Percentiles rank a stretch among this genome's conserved stretches.
Evolutionary conservation across 495 filamentous ascomycete species (phyloP).

Genomic region (Physcia stellaris): DNA sequence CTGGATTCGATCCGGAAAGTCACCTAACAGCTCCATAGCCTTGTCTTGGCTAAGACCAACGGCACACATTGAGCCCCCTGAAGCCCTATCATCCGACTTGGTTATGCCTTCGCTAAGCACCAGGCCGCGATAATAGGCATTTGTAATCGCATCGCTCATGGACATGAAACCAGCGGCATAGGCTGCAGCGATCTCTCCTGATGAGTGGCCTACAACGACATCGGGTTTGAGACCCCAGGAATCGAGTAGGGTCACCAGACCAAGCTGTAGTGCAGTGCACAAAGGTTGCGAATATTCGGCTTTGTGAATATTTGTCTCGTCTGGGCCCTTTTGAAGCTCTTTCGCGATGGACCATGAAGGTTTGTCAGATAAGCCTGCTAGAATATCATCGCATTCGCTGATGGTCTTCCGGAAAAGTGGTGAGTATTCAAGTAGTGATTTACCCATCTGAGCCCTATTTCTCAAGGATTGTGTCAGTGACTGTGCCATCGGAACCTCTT

Average conservation of each 20-base stretch:
- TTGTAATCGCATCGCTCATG: slow-evolving; percentile 21
- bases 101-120: not conserved
- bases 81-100: not conserved
- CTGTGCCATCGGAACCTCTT: not conserved
- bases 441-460: slow-evolving; percentile 26
- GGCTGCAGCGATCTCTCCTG: slow-evolving; percentile 50
- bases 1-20: slow-evolving; percentile 6
- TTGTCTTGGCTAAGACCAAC: slow-evolving; percentile 14
- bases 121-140: slow-evolving; percentile 27
- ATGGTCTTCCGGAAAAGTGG: slow-evolving; percentile 14
- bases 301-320: slow-evolving; percentile 9
- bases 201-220: slow-evolving; percentile 46
- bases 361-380: slow-evolving; percentile 6
- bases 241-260: slow-evolving; percentile 27
- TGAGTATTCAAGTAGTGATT: not conserved
- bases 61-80: slow-evolving; percentile 19
- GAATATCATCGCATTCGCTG: slow-evolving; percentile 7
- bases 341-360: slow-evolving; percentile 18
- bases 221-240: slow-evolving; percentile 29
- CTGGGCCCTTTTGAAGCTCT: slow-evolving; percentile 9
- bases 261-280: slow-evolving; percentile 40
- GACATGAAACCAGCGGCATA: slow-evolving; percentile 42
- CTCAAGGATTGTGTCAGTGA: not conserved
- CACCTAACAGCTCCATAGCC: slow-evolving; percentile 4
- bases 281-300: slow-evolving; percentile 24